Percentiles rank a stretch among this genome's conserved stretches.
Conservation (phyloP, 495 filamentous ascomycete genomes). For the Penicillium canariense region DNA sequence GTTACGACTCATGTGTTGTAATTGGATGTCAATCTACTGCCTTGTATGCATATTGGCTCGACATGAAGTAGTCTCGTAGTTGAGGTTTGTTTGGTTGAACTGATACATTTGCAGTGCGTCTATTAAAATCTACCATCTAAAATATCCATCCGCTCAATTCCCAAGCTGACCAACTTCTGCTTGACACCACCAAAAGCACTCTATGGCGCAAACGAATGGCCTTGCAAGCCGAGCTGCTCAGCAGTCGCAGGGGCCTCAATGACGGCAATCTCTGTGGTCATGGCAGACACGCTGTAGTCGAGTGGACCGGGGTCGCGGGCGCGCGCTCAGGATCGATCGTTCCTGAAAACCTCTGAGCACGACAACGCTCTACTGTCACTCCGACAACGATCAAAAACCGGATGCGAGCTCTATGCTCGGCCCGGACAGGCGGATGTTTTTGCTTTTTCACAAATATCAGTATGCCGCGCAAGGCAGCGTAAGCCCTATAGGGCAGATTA, state of each 20-base stretch:
- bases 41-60: too few species aligned
- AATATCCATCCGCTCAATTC: background rate
- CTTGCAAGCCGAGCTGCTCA: background rate
- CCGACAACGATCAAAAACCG: background rate
- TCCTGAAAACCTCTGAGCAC: background rate
- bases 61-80: background rate
- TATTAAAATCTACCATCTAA: conserved; percentile 10
- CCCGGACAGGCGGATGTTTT: background rate
- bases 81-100: background rate
- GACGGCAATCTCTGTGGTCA: background rate
- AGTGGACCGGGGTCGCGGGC: background rate
- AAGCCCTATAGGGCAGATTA: conserved; percentile 10
- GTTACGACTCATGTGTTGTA: background rate
- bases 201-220: conserved; percentile 1
- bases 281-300: background rate
- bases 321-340: background rate
- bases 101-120: background rate
- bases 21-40: background rate
- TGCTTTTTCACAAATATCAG: conserved; percentile 2
- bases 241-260: background rate
- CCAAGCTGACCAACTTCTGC: background rate
- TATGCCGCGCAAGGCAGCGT: background rate
- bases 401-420: background rate
- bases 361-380: background rate
- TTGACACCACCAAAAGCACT: background rate